Percentiles rank a stretch among this genome's conserved stretches.
These are phyloP conservation scores for Aspergillus biplanus DNA, from an alignment of 495 filamentous ascomycete species.

Conservation along the genomic window DNA sequence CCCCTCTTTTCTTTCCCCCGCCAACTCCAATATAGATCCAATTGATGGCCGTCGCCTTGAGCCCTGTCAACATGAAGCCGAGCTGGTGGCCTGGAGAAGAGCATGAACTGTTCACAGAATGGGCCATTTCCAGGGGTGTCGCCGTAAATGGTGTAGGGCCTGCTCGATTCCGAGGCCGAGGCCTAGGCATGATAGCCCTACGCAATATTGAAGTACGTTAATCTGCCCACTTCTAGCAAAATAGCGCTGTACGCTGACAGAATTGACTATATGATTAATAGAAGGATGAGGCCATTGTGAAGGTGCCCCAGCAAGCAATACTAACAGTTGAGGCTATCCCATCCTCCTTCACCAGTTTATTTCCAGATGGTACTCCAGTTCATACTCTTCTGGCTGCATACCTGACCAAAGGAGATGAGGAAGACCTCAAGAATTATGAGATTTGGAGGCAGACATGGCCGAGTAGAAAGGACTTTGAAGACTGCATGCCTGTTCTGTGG, in stretches of 20 bases:
- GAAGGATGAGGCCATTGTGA: conserved; percentile 59
- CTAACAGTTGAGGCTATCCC: conserved; percentile 65
- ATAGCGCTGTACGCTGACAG: not conserved
- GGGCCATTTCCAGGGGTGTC: conserved; percentile 64
- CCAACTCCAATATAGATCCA: not conserved
- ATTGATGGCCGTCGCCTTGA: not conserved
- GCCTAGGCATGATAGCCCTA: conserved; percentile 75
- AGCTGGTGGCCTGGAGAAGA: conserved; percentile 46
- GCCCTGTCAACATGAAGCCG: conserved; percentile 34
- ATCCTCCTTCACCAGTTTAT: conserved; percentile 38
- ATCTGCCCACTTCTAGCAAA: not conserved
- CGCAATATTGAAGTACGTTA: conserved; percentile 60
- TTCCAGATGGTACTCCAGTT: conserved; percentile 58
- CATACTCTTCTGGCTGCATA: conserved; percentile 75
- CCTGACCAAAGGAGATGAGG: conserved; percentile 54
- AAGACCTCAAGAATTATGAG: conserved; percentile 37
- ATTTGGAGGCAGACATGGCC: conserved; percentile 76
- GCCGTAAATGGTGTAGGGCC: conserved; percentile 62
- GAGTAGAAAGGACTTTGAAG: conserved; percentile 56
- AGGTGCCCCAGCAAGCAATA: conserved; percentile 65
- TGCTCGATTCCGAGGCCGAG: conserved; percentile 63
- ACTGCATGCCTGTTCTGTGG: conserved; percentile 75
- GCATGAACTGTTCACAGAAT: conserved; percentile 59
- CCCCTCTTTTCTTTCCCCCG: not conserved
- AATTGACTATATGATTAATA: conserved; percentile 18